Evolutionary conservation across 1,284 basidiomycete species (phyloP).

Genomic region (Rhodotorula glutinis): DNA sequence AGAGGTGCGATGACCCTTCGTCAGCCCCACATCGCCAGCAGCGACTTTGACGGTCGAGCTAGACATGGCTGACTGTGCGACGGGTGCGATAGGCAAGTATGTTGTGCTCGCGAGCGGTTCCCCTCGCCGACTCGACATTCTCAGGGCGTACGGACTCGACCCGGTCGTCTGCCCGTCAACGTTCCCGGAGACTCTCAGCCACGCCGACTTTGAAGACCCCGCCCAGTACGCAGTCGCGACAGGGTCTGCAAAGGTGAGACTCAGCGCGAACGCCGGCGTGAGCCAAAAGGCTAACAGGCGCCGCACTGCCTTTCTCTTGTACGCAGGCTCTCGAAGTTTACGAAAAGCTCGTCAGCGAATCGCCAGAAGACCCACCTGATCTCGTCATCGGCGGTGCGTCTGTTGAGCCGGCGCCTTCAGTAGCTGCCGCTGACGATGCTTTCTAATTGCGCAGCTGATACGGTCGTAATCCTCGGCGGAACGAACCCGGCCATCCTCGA

Average conservation of each 20-base stretch:
- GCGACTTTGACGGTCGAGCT: too few species aligned
- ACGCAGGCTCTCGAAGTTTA: constrained; percentile 80
- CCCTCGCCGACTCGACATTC: constrained; percentile 78
- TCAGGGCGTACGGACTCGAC: constrained; percentile 73
- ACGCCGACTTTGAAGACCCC: constrained; percentile 65
- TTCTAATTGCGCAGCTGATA: constrained; percentile 64
- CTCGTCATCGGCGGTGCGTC: constrained; percentile 76
- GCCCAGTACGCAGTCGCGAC: constrained; percentile 94
- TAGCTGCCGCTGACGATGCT: too few species aligned
- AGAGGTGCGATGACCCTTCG: constrained; percentile 46
- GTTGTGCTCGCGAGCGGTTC: constrained; percentile 82
- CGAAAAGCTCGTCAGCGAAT: constrained; percentile 69
- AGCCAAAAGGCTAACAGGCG: too few species aligned
- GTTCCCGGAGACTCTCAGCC: constrained; percentile 76
- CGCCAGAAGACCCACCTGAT: constrained; percentile 83
- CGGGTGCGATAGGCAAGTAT: constrained; percentile 20
- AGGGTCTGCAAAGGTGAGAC: constrained; percentile 76
- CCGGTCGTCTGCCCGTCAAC: constrained; percentile 85
- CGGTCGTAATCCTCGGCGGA: constrained; percentile 79
- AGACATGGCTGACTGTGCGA: neutral
- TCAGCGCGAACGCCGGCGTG: too few species aligned
- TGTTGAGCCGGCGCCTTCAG: neutral
- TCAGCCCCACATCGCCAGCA: too few species aligned
- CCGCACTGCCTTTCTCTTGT: neutral
- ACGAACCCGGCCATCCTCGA: constrained; percentile 64